Evolutionary conservation across 257 asterid species (phyloP).

Genomic region (Rubia yunnanensis): DNA sequence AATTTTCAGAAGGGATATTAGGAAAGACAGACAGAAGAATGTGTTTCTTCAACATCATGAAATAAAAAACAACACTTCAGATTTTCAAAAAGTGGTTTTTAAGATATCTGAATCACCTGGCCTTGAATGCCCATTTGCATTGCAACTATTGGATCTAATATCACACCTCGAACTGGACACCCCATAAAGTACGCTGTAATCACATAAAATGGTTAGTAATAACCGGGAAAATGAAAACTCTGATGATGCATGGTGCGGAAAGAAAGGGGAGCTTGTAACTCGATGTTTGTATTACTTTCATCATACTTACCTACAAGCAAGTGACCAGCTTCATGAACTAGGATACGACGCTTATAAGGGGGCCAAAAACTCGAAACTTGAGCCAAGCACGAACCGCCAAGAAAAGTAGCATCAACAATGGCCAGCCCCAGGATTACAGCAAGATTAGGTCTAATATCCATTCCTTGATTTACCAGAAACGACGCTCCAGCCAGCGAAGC

Average conservation of each 20-base stretch:
- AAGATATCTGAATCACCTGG: constrained; percentile 48
- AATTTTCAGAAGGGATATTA: neutral
- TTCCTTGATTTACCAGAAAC: constrained; percentile 68
- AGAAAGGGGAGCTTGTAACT: neutral
- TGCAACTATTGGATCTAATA: constrained; percentile 81
- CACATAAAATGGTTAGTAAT: neutral
- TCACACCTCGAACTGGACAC: constrained; percentile 92
- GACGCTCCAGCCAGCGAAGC: constrained; percentile 60
- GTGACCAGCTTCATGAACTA: constrained; percentile 97
- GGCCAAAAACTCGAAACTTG: constrained; percentile 95
- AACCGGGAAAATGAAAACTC: neutral
- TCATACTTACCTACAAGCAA: constrained; percentile 70
- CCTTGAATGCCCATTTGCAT: constrained; percentile 98
- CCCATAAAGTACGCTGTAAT: constrained; percentile 94
- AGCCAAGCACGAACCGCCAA: constrained; percentile 90
- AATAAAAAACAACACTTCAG: constrained; percentile 2
- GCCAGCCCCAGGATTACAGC: constrained; percentile 66
- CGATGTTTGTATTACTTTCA: neutral
- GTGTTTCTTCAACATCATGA: no score
- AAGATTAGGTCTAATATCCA: constrained; percentile 81
- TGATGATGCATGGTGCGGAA: neutral
- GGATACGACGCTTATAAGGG: constrained; percentile 80
- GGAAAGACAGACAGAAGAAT: neutral
- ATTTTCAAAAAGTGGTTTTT: neutral
- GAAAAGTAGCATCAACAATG: constrained; percentile 61